Evolutionary conservation across 805 yeast genomes (phyloP).

Genomic region (Yarrowia keelungensis): DNA sequence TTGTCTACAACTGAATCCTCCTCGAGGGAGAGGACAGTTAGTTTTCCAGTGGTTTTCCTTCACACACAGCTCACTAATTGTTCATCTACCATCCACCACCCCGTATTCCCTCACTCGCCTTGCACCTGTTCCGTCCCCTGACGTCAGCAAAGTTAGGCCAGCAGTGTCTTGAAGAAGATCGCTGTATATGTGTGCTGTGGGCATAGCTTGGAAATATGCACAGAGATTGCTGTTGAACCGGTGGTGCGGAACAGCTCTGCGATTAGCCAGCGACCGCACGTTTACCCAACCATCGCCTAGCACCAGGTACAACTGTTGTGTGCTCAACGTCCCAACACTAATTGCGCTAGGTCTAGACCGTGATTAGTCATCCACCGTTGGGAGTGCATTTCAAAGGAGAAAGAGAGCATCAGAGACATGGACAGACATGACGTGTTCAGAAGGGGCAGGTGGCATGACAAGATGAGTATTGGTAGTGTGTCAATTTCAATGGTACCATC

Average conservation of each 20-base stretch:
- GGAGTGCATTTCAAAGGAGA: not conserved
- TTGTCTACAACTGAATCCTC: too few relatives aligned
- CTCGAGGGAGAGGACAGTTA: too few relatives aligned
- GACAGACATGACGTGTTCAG: too few relatives aligned
- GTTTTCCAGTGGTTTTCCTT: too few relatives aligned
- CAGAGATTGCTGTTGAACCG: not conserved
- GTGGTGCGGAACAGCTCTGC: too few relatives aligned
- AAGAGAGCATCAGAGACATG: too few relatives aligned
- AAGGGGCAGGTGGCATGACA: too few relatives aligned
- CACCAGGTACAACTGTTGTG: not conserved
- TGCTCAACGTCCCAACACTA: slow-evolving; percentile 23
- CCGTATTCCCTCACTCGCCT: slow-evolving; percentile 24
- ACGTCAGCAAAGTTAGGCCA: slow-evolving; percentile 26
- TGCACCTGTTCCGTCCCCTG: slow-evolving; percentile 31
- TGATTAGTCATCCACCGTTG: slow-evolving; percentile 21
- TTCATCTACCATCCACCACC: not conserved
- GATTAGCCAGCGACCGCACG: too few relatives aligned
- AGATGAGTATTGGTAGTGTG: too few relatives aligned
- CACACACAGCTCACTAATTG: too few relatives aligned
- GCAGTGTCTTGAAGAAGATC: not conserved
- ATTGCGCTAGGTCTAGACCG: slow-evolving; percentile 15
- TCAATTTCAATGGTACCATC: too few relatives aligned
- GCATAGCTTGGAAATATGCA: too few relatives aligned
- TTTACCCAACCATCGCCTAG: not conserved
- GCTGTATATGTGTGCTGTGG: not conserved